phyloP scores from a whole-genome alignment of 805 yeast genomes.

The Candida coquimbonensis region DNA sequence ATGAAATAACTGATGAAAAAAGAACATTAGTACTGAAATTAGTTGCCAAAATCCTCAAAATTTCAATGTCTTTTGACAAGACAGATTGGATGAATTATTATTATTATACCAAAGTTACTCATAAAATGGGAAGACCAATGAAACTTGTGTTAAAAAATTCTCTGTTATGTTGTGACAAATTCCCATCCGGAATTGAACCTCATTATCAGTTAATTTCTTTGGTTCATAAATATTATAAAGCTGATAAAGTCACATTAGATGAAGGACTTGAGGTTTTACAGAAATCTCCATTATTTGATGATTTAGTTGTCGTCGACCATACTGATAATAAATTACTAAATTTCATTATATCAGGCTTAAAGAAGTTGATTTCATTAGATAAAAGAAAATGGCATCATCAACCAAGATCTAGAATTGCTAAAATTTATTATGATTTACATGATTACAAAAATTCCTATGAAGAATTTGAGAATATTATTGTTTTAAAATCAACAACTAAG shows the following conservation, averaged over 20 bases:
- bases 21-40: slow-evolving; percentile 23
- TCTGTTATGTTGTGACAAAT: slow-evolving; percentile 35
- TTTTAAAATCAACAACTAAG: slow-evolving; percentile 60
- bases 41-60: slow-evolving; percentile 36
- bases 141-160: slow-evolving; percentile 34
- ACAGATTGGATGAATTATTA: slow-evolving; percentile 58
- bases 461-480: slow-evolving; percentile 57
- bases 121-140: slow-evolving; percentile 37
- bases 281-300: slow-evolving; percentile 23
- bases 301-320: slow-evolving; percentile 14
- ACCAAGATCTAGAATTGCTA: slow-evolving; percentile 68
- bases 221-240: slow-evolving; percentile 47
- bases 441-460: slow-evolving; percentile 49
- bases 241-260: slow-evolving; percentile 26
- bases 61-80: slow-evolving; percentile 38
- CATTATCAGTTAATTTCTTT: slow-evolving; percentile 59
- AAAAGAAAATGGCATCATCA: slow-evolving; percentile 90
- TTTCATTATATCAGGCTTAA: slow-evolving; percentile 42
- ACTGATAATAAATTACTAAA: slow-evolving; percentile 16
- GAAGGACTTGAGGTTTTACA: slow-evolving; percentile 35
- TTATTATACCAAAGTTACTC: slow-evolving; percentile 50
- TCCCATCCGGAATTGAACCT: slow-evolving; percentile 56
- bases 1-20: slow-evolving; percentile 4
- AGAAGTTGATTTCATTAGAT: slow-evolving; percentile 47
- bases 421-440: slow-evolving; percentile 44